Conservation (phyloP, 2,329 filamentous ascomycete species). For the Dothistroma pini region DNA sequence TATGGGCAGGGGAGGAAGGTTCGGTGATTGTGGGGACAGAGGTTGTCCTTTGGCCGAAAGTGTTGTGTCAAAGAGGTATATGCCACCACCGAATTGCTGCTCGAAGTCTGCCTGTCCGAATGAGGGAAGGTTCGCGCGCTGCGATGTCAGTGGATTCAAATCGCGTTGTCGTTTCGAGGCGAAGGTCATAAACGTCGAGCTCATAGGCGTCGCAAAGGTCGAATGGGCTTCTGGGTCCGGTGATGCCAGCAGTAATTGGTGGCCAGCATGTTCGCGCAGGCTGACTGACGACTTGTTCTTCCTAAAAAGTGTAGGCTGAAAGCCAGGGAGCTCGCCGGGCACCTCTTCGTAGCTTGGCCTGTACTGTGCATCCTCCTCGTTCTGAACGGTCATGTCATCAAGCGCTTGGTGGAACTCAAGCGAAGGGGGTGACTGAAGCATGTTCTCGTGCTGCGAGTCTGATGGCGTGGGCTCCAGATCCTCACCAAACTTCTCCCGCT, state of each 20-base stretch:
- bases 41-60: conserved; percentile 25
- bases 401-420: conserved; percentile 26
- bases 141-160: conserved; percentile 29
- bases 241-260: conserved; percentile 66
- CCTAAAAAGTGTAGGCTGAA: conserved; percentile 35
- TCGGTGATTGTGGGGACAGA: conserved; percentile 31
- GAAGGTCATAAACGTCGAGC: conserved; percentile 59
- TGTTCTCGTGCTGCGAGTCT: conserved; percentile 28
- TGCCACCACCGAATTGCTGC: conserved; percentile 62
- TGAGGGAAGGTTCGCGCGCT: conserved; percentile 42
- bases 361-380: conserved; percentile 21
- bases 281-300: conserved; percentile 57
- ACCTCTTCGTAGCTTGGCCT: conserved; percentile 26
- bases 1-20: conserved; percentile 59
- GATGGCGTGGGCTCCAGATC: conserved; percentile 22
- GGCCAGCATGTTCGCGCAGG: conserved; percentile 55
- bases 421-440: conserved; percentile 32
- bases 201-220: conserved; percentile 70
- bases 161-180: conserved; percentile 35
- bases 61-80: conserved; percentile 73
- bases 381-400: conserved; percentile 14
- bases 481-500: conserved; percentile 22
- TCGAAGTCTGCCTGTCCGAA: conserved; percentile 47
- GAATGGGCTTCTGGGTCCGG: conserved; percentile 59
- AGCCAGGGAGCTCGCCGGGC: conserved; percentile 23